Evolutionary conservation across 441 rosid genomes (phyloP).

Genomic region (Arabidopsis hybrid): DNA sequence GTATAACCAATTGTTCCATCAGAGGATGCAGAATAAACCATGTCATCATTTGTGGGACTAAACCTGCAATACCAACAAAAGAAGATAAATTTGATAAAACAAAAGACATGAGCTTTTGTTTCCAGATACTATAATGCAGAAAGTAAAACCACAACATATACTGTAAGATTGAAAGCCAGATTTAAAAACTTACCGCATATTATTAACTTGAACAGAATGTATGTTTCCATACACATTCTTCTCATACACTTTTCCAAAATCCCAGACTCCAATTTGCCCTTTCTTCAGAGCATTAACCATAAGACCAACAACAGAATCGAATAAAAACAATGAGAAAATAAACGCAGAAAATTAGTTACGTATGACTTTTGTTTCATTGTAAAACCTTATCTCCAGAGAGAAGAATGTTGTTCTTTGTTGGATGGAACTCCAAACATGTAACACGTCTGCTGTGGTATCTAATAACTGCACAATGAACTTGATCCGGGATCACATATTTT

Average conservation of each 20-base stretch:
- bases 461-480: constrained; percentile 84
- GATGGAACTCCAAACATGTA: constrained; percentile 95
- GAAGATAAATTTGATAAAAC: not conserved
- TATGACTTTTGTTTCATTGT: not conserved
- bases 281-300: constrained; percentile 53
- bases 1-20: constrained; percentile 96
- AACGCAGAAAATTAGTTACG: not conserved
- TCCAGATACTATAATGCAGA: not conserved
- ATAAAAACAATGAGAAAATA: constrained; percentile 8
- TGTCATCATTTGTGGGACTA: constrained; percentile 77
- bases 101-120: constrained; percentile 4
- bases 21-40: constrained; percentile 83
- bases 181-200: constrained; percentile 62
- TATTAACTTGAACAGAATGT: constrained; percentile 86
- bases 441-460: constrained; percentile 93
- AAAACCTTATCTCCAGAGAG: constrained; percentile 94
- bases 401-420: constrained; percentile 80
- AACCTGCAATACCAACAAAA: constrained; percentile 54
- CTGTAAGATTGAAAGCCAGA: not conserved
- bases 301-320: constrained; percentile 9
- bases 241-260: constrained; percentile 82
- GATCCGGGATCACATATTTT: constrained; percentile 75
- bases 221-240: constrained; percentile 83
- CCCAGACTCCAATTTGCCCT: constrained; percentile 98
- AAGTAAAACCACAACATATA: not conserved